A percentile compares a stretch with the other conserved stretches of the same genome.
Conservation (phyloP, 345 rosid species). For the Noccaea bulbosa region DNA sequence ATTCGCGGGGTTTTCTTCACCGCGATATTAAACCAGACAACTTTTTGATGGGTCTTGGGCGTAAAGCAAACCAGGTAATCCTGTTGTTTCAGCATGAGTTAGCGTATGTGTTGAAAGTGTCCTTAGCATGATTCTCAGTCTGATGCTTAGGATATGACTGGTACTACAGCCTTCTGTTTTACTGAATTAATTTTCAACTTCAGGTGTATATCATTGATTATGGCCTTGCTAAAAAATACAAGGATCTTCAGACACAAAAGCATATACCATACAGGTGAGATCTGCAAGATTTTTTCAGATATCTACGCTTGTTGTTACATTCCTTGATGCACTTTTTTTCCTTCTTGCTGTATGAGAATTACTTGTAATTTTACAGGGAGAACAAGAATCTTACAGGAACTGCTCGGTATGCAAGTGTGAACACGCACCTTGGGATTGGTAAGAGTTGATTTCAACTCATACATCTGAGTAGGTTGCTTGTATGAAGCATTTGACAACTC, state of each 20-base stretch:
- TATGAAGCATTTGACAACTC: slow-evolving; percentile 21
- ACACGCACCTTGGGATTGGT: slow-evolving; percentile 98
- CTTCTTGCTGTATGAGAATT: slow-evolving; percentile 5
- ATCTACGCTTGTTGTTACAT: neutral
- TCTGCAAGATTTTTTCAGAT: neutral
- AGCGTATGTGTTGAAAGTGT: slow-evolving; percentile 5
- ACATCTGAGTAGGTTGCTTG: neutral
- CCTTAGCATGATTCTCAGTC: neutral
- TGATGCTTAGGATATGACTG: slow-evolving; percentile 14
- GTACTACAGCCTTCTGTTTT: slow-evolving; percentile 9
- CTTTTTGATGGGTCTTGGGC: slow-evolving; percentile 94
- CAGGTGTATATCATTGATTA: slow-evolving; percentile 50
- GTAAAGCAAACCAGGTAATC: slow-evolving; percentile 90
- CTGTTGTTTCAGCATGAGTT: slow-evolving; percentile 5
- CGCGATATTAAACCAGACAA: slow-evolving; percentile 99
- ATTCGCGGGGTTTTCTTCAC: slow-evolving; percentile 89
- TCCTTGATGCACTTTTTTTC: slow-evolving; percentile 9
- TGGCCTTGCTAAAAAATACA: slow-evolving; percentile 49
- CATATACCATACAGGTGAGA: slow-evolving; percentile 48
- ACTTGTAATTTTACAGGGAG: slow-evolving; percentile 63
- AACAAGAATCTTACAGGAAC: slow-evolving; percentile 99
- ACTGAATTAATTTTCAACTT: neutral
- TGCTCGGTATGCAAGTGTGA: slow-evolving; percentile 96
- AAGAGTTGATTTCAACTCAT: slow-evolving; percentile 22
- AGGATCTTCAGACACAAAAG: slow-evolving; percentile 47